A percentile compares a stretch with the other conserved stretches of the same genome.
Conservation (phyloP, 2,329 filamentous ascomycete genomes). For the Fusarium liriodendri region DNA sequence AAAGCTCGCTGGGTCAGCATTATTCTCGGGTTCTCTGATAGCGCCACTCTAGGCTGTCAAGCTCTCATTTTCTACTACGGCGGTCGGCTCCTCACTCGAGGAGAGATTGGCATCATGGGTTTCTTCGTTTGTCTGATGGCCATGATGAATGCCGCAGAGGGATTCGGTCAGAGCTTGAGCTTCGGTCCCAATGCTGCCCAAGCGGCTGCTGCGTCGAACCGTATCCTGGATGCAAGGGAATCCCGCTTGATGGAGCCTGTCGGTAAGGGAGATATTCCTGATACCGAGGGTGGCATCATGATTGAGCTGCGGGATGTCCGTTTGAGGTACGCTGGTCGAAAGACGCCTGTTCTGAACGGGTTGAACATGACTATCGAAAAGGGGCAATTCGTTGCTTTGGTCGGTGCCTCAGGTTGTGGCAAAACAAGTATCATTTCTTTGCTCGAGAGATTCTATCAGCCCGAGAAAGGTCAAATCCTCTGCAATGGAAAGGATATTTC, state of each 20-base stretch:
- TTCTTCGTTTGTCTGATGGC: conserved; percentile 73
- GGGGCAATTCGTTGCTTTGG: conserved; percentile 77
- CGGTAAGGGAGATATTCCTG: conserved; percentile 53
- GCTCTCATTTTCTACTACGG: conserved; percentile 77
- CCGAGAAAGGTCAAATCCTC: conserved; percentile 71
- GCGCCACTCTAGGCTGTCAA: conserved; percentile 70
- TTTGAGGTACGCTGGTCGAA: conserved; percentile 70
- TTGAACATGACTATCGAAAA: conserved; percentile 73
- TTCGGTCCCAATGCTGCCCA: conserved; percentile 74
- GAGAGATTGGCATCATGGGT: conserved; percentile 58
- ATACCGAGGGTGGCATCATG: conserved; percentile 61
- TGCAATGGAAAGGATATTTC: conserved; percentile 71
- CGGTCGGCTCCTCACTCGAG: conserved; percentile 64
- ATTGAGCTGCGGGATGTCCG: conserved; percentile 67
- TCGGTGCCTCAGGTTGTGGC: conserved; percentile 77
- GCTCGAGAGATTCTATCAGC: conserved; percentile 74
- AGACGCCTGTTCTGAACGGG: conserved; percentile 67
- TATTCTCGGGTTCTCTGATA: conserved; percentile 77
- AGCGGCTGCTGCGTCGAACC: conserved; percentile 68
- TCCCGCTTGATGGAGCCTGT: conserved; percentile 46
- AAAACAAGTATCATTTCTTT: conserved; percentile 78
- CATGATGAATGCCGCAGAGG: conserved; percentile 69
- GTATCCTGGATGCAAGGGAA: conserved; percentile 65
- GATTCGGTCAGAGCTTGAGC: conserved; percentile 57
- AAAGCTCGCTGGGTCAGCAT: conserved; percentile 72